Percentiles rank a stretch among this genome's conserved stretches.
Evolutionary conservation across 2,329 filamentous ascomycete species (phyloP).

Genomic region (Sporothrix dimorphospora): DNA sequence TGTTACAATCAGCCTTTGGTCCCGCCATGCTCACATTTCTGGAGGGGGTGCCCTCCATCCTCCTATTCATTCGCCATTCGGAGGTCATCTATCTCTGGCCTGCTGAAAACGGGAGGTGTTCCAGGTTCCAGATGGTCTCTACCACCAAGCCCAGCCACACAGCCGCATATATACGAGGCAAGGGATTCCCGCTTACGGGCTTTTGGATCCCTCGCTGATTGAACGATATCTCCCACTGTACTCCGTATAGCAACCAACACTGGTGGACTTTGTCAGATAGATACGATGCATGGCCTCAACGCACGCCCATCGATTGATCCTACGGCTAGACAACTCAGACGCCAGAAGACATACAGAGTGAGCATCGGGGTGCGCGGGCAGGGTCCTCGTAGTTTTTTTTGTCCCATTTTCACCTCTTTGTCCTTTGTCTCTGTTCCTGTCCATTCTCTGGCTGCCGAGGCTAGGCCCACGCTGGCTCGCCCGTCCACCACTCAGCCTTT

Average conservation of each 20-base stretch:
- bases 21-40: background rate
- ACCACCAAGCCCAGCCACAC: too few species aligned
- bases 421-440: conserved; percentile 2
- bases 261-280: background rate
- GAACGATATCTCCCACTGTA: background rate
- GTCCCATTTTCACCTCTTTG: background rate
- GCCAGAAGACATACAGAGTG: background rate
- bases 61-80: background rate
- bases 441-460: conserved; percentile 15
- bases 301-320: background rate
- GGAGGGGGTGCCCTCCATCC: background rate
- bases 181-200: background rate
- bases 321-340: background rate
- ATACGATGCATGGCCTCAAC: too few species aligned
- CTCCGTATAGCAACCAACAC: background rate
- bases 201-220: background rate
- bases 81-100: background rate
- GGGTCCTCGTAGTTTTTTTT: background rate
- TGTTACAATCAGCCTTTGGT: background rate
- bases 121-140: background rate
- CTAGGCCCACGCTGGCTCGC: background rate
- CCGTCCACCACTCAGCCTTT: background rate
- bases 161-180: background rate
- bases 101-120: conserved; percentile 20
- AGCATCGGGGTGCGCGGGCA: conserved; percentile 4